Evolutionary conservation across 1,284 basidiomycete genomes (phyloP).

Genomic region (Coniferiporia weirii): DNA sequence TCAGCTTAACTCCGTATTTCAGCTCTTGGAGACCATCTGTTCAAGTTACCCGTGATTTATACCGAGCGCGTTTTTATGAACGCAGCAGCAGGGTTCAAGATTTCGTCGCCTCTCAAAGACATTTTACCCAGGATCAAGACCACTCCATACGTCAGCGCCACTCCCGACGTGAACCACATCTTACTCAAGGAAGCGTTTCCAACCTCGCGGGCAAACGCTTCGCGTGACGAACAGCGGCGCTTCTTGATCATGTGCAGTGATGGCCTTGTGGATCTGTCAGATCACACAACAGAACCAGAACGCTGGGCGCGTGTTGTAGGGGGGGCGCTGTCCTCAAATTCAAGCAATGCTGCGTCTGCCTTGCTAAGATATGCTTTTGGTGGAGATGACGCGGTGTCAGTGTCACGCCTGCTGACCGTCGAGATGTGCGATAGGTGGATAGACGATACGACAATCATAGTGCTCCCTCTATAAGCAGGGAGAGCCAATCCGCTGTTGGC

Average conservation of each 20-base stretch:
- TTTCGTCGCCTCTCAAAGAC: slow-evolving; percentile 18
- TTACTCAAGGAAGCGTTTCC: slow-evolving; percentile 22
- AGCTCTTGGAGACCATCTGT: slow-evolving; percentile 34
- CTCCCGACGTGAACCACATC: slow-evolving; percentile 45
- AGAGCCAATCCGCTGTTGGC: neutral
- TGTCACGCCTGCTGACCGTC: slow-evolving; percentile 56
- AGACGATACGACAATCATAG: slow-evolving; percentile 63
- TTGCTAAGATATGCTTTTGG: slow-evolving; percentile 56
- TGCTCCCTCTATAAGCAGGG: slow-evolving; percentile 23
- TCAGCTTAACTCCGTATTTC: neutral
- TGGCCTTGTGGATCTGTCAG: slow-evolving; percentile 29
- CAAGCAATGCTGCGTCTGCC: neutral
- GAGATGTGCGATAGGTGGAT: slow-evolving; percentile 63
- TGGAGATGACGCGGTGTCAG: slow-evolving; percentile 41
- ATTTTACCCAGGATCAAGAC: slow-evolving; percentile 38
- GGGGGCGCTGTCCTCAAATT: neutral
- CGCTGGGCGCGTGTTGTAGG: slow-evolving; percentile 7
- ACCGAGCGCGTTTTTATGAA: slow-evolving; percentile 30
- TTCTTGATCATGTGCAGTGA: slow-evolving; percentile 59
- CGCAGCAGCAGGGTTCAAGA: slow-evolving; percentile 24
- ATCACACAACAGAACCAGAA: slow-evolving; percentile 24
- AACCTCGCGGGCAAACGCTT: neutral
- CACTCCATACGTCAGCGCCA: slow-evolving; percentile 53
- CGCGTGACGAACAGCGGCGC: neutral
- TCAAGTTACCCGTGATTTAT: slow-evolving; percentile 31